Evolutionary conservation across 768 basidiomycete genomes (phyloP), one percentile per base, ranked within the genome.

Genomic region (Cantharellus cinnabarinus): DNA sequence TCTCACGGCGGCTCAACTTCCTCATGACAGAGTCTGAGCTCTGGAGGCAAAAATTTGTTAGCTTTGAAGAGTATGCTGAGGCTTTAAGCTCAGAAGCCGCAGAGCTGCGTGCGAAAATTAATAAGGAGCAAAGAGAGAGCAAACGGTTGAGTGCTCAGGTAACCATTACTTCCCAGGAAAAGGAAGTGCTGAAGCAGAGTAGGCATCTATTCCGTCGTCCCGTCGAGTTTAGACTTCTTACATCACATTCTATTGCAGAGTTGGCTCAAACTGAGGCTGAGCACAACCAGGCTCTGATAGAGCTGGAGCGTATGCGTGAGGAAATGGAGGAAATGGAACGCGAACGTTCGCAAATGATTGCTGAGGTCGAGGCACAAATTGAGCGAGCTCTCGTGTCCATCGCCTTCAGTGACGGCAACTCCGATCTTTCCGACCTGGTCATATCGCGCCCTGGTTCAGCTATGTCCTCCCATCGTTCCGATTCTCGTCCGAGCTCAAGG

Each of bases 51-150:
- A 93, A 91, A 67, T 94, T 94, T 65, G 85, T 91, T 56, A 84
- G 85, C 10, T 94, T 95, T 64, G 91, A 95, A 69, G 82, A 84
- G 69, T 91, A 93, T 67, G 90, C 91, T 4, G 90, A 93, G 73
- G 84, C 85, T 66, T 76, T 95, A 39, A 88, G 85, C 64, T 76
- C 75, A 15, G 91, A 95, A 70, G 89, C 90, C 42, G 79, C 78
- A 40, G 88, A 94, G 60, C 73, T 95, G 63, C 76, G 89, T 63
- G 69, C 78, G 38, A 91, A 89, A 74, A 90, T 94, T 68, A 88
- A 87, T 68, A 85, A 83, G 71, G 90, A 94, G 70, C 86, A 89
- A 68, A 75, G 81, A 61, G 90, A 94, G 72, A 87, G 88, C 38
- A 88, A 82, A 71, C 73, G 91, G 57, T 70, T 95, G 61, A 83